These are phyloP conservation scores for Penicillium sp. DNA, from an alignment of 2,329 filamentous ascomycete genomes.

Conservation along the genomic window DNA sequence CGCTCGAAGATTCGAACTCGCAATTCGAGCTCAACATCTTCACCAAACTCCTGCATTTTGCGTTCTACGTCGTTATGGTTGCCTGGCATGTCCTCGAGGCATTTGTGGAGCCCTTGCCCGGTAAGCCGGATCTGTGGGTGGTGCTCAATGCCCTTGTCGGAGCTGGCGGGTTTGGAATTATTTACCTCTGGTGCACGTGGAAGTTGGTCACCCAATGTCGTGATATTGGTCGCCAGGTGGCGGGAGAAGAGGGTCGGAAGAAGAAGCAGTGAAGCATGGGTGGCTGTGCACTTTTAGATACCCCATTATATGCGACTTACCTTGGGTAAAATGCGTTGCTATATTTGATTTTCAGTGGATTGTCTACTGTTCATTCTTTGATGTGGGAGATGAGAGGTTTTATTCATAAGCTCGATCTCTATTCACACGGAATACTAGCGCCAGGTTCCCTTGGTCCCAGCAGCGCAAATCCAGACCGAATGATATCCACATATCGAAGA, in stretches of 20 bases:
- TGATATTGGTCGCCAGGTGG: constrained; percentile 21
- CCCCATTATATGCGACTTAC: constrained; percentile 13
- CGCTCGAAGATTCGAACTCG: constrained; percentile 30
- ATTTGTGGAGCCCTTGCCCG: constrained; percentile 60
- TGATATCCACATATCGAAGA: constrained; percentile 9
- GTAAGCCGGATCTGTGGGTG: constrained; percentile 91
- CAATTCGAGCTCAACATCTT: constrained; percentile 49
- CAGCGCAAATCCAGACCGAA: background rate
- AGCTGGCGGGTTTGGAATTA: constrained; percentile 75
- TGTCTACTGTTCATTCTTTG: no score
- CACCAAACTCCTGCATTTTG: constrained; percentile 65
- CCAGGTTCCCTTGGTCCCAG: background rate
- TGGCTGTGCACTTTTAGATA: constrained; percentile 24
- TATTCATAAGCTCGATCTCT: constrained; percentile 8
- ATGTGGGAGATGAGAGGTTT: constrained; percentile 16
- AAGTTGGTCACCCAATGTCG: constrained; percentile 44
- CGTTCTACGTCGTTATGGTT: constrained; percentile 72
- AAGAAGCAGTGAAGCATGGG: constrained; percentile 30
- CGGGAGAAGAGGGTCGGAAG: constrained; percentile 28
- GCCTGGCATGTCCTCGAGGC: constrained; percentile 75
- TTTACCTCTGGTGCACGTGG: constrained; percentile 87
- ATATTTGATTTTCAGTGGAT: background rate
- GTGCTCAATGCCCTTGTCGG: constrained; percentile 85
- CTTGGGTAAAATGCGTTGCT: background rate
- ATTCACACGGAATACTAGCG: background rate